Evolutionary conservation across 805 yeast genomes (phyloP).

Genomic region (Zygotorulaspora danielsina): DNA sequence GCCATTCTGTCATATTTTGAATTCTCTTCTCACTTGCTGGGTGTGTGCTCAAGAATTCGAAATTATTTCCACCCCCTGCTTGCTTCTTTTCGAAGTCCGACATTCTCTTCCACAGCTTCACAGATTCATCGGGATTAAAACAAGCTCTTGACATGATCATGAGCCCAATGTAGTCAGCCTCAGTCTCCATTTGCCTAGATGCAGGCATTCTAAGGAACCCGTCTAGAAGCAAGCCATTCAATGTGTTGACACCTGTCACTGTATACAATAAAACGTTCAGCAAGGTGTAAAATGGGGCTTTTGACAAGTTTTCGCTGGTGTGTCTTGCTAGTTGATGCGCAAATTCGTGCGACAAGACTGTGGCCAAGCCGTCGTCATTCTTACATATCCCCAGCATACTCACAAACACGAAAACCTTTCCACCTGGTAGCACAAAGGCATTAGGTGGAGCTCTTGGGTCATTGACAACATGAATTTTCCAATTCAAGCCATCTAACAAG

Average conservation of each 20-base stretch:
- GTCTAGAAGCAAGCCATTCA: conserved; percentile 51
- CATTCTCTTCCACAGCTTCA: conserved; percentile 82
- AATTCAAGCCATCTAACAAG: conserved; percentile 38
- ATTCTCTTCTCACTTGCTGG: conserved; percentile 79
- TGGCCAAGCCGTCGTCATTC: conserved; percentile 90
- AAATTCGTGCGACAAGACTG: conserved; percentile 88
- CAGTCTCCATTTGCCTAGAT: conserved; percentile 89
- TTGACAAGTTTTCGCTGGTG: conserved; percentile 75
- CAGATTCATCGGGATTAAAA: conserved; percentile 70
- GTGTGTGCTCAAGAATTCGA: conserved; percentile 80
- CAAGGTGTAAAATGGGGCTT: conserved; percentile 63
- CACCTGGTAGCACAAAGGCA: conserved; percentile 95
- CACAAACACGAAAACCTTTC: conserved; percentile 86
- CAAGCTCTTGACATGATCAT: conserved; percentile 91
- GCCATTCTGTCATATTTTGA: conserved; percentile 61
- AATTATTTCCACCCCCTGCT: conserved; percentile 29
- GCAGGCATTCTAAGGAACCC: conserved; percentile 73
- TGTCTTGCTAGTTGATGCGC: conserved; percentile 95
- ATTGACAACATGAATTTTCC: conserved; percentile 80
- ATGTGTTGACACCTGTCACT: conserved; percentile 53
- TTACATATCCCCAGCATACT: conserved; percentile 72
- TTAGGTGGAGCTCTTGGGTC: conserved; percentile 78
- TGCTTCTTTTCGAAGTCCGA: conserved; percentile 42
- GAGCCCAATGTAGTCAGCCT: conserved; percentile 92
- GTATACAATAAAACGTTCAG: conserved; percentile 52